phyloP scores from a whole-genome alignment of 2,329 filamentous ascomycete species.

The Geosmithia flava region DNA sequence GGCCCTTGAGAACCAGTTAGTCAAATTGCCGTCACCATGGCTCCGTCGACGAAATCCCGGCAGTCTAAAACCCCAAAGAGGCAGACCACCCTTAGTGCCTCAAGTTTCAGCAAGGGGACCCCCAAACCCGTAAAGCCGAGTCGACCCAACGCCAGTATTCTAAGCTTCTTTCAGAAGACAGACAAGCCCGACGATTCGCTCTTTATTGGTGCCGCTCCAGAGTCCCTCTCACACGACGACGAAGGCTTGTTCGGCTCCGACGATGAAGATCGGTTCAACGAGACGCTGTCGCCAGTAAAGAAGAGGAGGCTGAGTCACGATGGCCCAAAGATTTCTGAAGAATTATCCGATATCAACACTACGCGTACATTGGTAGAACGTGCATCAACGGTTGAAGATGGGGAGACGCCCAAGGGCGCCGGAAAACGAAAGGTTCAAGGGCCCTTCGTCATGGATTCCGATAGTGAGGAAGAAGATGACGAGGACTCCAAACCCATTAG shows the following conservation, averaged over 20 bases:
- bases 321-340: background rate
- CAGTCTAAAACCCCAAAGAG: slow-evolving; percentile 20
- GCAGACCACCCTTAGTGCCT: slow-evolving; percentile 5
- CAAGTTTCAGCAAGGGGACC: slow-evolving; percentile 3
- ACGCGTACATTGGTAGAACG: background rate
- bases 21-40: slow-evolving; percentile 13
- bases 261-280: slow-evolving; percentile 16
- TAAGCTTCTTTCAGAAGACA: slow-evolving; percentile 65
- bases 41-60: slow-evolving; percentile 17
- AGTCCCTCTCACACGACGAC: slow-evolving; percentile 12
- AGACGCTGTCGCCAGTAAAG: slow-evolving; percentile 18
- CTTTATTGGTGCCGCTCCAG: slow-evolving; percentile 29
- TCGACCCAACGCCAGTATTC: slow-evolving; percentile 50
- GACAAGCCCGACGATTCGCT: slow-evolving; percentile 46
- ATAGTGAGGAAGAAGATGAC: slow-evolving; percentile 28
- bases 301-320: slow-evolving; percentile 5
- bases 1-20: background rate
- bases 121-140: slow-evolving; percentile 18
- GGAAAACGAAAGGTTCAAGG: slow-evolving; percentile 12
- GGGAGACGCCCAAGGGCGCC: slow-evolving; percentile 5
- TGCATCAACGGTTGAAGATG: slow-evolving; percentile 2
- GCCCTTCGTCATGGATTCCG: slow-evolving; percentile 62
- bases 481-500: background rate
- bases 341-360: background rate
- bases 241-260: slow-evolving; percentile 15